Percentiles rank a stretch among this genome's conserved stretches.
phyloP scores from a whole-genome alignment of 2,329 filamentous ascomycete genomes.

The Lachnellula subtilissima region DNA sequence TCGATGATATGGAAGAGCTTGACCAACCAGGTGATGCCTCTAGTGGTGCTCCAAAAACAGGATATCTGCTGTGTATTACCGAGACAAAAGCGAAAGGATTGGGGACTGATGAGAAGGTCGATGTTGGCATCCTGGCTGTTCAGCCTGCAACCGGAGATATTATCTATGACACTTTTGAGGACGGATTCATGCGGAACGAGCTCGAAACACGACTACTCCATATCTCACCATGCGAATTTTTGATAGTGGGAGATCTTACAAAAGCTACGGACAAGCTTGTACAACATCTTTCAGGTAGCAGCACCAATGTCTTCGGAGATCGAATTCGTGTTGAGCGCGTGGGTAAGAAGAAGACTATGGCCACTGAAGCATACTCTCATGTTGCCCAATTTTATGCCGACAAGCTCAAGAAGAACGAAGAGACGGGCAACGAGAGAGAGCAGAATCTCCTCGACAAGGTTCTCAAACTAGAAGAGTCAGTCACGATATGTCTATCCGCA shows the following conservation, averaged over 20 bases:
- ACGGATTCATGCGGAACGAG: conserved; percentile 95
- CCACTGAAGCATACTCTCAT: conserved; percentile 79
- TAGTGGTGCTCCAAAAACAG: conserved; percentile 59
- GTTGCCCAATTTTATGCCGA: conserved; percentile 90
- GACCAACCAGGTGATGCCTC: conserved; percentile 50
- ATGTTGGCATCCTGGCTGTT: conserved; percentile 87
- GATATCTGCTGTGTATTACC: conserved; percentile 91
- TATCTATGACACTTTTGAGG: conserved; percentile 92
- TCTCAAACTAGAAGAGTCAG: conserved; percentile 74
- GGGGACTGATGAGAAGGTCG: conserved; percentile 88
- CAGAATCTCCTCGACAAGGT: conserved; percentile 77
- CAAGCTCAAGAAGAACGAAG: conserved; percentile 62
- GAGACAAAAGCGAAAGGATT: conserved; percentile 74
- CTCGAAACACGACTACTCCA: conserved; percentile 93
- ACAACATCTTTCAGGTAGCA: conserved; percentile 82
- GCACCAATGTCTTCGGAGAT: conserved; percentile 88
- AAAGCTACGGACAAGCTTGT: conserved; percentile 90
- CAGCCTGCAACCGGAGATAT: conserved; percentile 95
- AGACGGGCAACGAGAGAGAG: conserved; percentile 49
- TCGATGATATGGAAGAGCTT: conserved; percentile 85
- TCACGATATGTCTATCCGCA: conserved; percentile 87
- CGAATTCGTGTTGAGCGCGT: conserved; percentile 79
- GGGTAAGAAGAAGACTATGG: conserved; percentile 71
- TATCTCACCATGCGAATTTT: conserved; percentile 90
- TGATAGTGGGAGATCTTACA: conserved; percentile 86